phyloP scores from a whole-genome alignment of 2,329 filamentous ascomycete genomes.

The Clonostachys sp. region DNA sequence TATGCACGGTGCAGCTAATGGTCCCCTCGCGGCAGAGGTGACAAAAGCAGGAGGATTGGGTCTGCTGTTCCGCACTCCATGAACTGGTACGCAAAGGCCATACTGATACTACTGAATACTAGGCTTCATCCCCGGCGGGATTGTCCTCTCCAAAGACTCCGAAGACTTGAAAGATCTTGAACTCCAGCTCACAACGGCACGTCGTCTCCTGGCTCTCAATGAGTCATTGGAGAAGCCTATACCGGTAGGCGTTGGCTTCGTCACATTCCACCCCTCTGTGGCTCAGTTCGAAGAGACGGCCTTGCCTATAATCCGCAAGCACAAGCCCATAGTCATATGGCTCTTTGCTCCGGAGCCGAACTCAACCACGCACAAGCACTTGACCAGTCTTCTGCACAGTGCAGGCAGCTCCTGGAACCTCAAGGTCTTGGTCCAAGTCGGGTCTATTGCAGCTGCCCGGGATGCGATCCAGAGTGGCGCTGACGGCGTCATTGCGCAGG shows the following conservation, averaged over 20 bases:
- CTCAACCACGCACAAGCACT: conserved; percentile 25
- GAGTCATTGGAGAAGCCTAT: conserved; percentile 35
- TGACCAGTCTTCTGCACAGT: conserved; percentile 26
- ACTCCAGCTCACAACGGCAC: conserved; percentile 19
- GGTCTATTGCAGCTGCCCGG: conserved; percentile 50
- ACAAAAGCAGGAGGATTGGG: conserved; percentile 27
- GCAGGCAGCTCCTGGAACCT: conserved; percentile 18
- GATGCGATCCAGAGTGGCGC: conserved; percentile 39
- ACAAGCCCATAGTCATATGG: conserved; percentile 59
- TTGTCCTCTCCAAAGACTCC: conserved; percentile 20
- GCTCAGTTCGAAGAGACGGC: conserved; percentile 30
- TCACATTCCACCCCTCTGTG: conserved; percentile 44
- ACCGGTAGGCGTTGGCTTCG: conserved; percentile 51
- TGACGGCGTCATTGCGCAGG: conserved; percentile 59
- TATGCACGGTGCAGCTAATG: conserved; percentile 25
- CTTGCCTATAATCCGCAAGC: conserved; percentile 43
- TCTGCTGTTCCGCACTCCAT: too few relatives aligned
- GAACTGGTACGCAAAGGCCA: too few relatives aligned
- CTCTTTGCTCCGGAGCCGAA: conserved; percentile 56
- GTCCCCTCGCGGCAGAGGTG: conserved; percentile 27
- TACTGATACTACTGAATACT: too few relatives aligned
- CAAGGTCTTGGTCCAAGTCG: conserved; percentile 57
- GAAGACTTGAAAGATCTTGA: conserved; percentile 22
- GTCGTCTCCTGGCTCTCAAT: conserved; percentile 15
- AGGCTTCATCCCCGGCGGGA: conserved; percentile 25